Evolutionary conservation across 352 stramenopile genomes (phyloP), one percentile per base, ranked within the genome.

Genomic region (Phytophthora sp.): DNA sequence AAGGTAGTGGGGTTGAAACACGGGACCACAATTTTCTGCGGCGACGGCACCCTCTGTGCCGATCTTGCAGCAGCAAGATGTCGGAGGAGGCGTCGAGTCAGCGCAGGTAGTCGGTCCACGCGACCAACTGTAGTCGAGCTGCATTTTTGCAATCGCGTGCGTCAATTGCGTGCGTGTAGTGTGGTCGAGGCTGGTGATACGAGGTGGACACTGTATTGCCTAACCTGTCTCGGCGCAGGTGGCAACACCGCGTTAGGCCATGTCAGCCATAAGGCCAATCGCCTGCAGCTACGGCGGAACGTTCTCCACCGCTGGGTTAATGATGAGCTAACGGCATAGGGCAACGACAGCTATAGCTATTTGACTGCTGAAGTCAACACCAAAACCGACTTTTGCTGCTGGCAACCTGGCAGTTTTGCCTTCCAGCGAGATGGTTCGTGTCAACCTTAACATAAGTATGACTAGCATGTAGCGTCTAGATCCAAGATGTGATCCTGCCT

Each of bases 101-200:
- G 38, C 12, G 8, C 42, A 21, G 15, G 20, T 57, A 55, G 46
- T 63, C 44, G 27, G 55, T 55, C 41, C 39, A n/a, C 9, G 29
- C 23, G 23, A 41, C 6, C 56, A 64, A 71, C 63, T 58, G 39
- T 55, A 56, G 59, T 56, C 44, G 31, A 56, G 31, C 23, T 27
- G 33, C 39, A 64, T 62, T 71, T 71, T 57, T 65, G 63, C 57
- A 71, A 71, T 71, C 57, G 63, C 47, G 24, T 56, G 41, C 62
- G 36, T 49, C 23, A 18, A 41, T 60, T 55, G 51, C 49, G 59
- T 61, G 59, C 39, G 27, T 51, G 38, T 56, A 45, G 49, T 56
- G 30, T 29, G 4, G 24, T 63, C 35, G 51, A 29, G 61, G 52
- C 52, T 55, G 54, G 46, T 63, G 35, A 47, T 58, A 52, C 35